Evolutionary conservation across 768 basidiomycete species (phyloP), one percentile per base, ranked within the genome.

Genomic region (Suillus brevipes): DNA sequence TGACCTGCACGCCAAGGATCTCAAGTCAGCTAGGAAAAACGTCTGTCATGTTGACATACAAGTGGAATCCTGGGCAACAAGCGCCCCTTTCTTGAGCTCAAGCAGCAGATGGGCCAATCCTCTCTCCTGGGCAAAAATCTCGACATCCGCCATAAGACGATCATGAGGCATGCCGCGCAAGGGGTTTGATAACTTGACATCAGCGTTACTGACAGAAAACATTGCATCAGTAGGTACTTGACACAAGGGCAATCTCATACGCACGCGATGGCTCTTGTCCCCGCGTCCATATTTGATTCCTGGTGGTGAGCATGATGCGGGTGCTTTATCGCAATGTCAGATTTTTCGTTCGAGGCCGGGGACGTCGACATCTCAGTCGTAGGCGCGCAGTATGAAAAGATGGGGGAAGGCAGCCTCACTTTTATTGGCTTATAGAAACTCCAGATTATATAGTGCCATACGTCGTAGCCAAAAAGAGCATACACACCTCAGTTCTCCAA

Each of bases 71-170:
- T 92, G 91, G 2, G 91, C 91, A 25, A 93, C 71, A 55, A 92
- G 77, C 0, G 92, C 92, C n/a, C 86, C 91, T 77, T 90, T 92
- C 70, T 83, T 78, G 67, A 94, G 82, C 12, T 84, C 67, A 3
- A 77, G 57, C 2, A 78, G 69, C 25, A 83, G 79, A 55, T 86
- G 83, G 12, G 79, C 78, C 62, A 76, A 60, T 1, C 76, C 76
- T 7, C 76, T 70, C 62, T 76, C 82, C 63, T 76, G 78, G 0
- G 86, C 84, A 69, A 94, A 95, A 10, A 77, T 73, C 53, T 87
- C 84, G 37, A 88, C 90, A 62, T 87, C 83, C 2, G 79, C 73
- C 69, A 89, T 75, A 60, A 94, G 84, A 56, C 83, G 80, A 12
- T 84, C 84, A 49, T 85, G 81, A 10, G 89, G 79, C 49, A 92